Percentiles rank a stretch among this genome's conserved stretches.
phyloP scores from a whole-genome alignment of 1,139 yeast genomes.

The Hyphopichia pseudoburtonii region DNA sequence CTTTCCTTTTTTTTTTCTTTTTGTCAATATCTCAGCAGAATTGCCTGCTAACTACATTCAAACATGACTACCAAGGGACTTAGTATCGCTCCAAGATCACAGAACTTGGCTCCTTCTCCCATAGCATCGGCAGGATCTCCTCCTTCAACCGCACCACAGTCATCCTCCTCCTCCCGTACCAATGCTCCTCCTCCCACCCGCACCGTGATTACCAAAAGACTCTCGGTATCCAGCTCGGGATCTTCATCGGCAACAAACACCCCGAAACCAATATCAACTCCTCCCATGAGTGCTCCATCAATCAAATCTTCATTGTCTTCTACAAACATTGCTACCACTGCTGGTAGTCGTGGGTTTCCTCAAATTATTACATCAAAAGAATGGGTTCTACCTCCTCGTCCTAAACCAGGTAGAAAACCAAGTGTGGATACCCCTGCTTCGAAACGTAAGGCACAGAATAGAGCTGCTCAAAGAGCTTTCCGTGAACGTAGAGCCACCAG shows the following conservation, averaged over 20 bases:
- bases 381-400: slow-evolving; percentile 91
- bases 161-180: neutral
- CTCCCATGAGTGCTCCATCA: slow-evolving; percentile 8
- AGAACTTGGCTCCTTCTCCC: slow-evolving; percentile 32
- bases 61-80: slow-evolving; percentile 27
- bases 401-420: slow-evolving; percentile 89
- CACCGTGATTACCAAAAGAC: neutral
- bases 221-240: slow-evolving; percentile 1
- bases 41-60: slow-evolving; percentile 1
- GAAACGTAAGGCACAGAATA: slow-evolving; percentile 86
- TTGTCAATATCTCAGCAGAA: neutral
- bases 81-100: slow-evolving; percentile 38
- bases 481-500: slow-evolving; percentile 74
- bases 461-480: slow-evolving; percentile 95
- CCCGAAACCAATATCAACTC: slow-evolving; percentile 3
- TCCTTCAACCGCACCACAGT: slow-evolving; percentile 16
- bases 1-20: neutral
- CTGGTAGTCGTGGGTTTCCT: slow-evolving; percentile 9
- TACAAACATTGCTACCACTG: slow-evolving; percentile 2
- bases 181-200: neutral
- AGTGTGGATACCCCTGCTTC: slow-evolving; percentile 71
- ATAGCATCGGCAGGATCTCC: slow-evolving; percentile 25
- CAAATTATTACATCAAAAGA: slow-evolving; percentile 74
- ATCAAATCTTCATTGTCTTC: slow-evolving; percentile 8
- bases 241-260: neutral